Base-by-base conservation (phyloP, 2,329 filamentous ascomycete species). In the Fonsecaea multimorphosa region DNA sequence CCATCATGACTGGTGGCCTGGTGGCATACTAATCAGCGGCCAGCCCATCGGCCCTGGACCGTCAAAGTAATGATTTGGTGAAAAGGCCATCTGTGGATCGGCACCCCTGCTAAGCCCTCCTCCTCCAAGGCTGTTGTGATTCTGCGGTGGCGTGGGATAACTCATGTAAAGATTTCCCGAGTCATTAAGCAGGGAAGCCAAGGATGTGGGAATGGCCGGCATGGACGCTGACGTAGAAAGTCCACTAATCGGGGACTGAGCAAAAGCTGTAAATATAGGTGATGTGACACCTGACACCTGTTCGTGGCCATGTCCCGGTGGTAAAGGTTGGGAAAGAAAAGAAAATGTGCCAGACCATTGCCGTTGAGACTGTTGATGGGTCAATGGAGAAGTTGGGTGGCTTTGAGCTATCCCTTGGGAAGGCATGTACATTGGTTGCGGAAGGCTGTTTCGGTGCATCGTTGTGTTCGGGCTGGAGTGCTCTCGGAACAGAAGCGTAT, bases 181-280 rank as follows among this genome's bases (percentile, higher is more conserved):
- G 22, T 68, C 64, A 44, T 71, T 71, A 16, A 71, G 67, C 54
- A 69, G 40, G 2, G 70, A 70, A 14, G 70, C 67, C 38, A 70
- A 59, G 3, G 69, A 71, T 22, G 70, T 69, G 6, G 70, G 65
- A 8, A 68, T 54, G 16, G 60, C 32, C 22, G 61, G 65, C 9
- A 64, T 52, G 9, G 58, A 53, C 4, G 46, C 36, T 4, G 69
- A 40, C 12, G 66, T 52, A 8, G 64, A 54, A n/a, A 57, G 53
- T 16, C 54, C 62, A 24, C 3, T 52, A 16, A 32, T 36, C 27
- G 65, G 27, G 8, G 65, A 62, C 14, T 54, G 62, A 16, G 62
- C 46, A 46, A 60, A 59, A 14, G 36, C 12, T 14, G 63, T 53
- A 54, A 54, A 67, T n/a, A 64, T 56, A 2, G 67, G 64, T 5